Evolutionary conservation across 139 green algal genomes (phyloP).

Genomic region (Micromonas pusilla): DNA sequence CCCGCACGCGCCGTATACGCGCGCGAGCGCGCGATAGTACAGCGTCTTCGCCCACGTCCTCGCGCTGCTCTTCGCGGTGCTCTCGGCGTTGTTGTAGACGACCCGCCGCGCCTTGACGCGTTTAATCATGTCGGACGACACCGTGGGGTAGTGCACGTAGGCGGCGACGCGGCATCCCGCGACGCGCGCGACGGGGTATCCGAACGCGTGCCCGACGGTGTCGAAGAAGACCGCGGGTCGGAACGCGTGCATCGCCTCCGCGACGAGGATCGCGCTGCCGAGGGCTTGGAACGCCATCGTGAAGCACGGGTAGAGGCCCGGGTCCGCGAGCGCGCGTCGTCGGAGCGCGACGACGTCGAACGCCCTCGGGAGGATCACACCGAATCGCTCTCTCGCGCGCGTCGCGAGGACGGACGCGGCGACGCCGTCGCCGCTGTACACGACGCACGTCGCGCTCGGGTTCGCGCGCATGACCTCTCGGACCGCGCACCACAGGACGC

Average conservation of each 20-base stretch:
- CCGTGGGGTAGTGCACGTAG: constrained; percentile 93
- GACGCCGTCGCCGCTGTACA: constrained; percentile 60
- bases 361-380: constrained; percentile 22
- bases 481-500: constrained; percentile 81
- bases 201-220: constrained; percentile 87
- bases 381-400: constrained; percentile 54
- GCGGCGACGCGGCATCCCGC: constrained; percentile 54
- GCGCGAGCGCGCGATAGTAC: constrained; percentile 78
- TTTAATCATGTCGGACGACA: constrained; percentile 76
- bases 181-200: constrained; percentile 65
- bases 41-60: constrained; percentile 62
- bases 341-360: constrained; percentile 60
- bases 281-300: constrained; percentile 76
- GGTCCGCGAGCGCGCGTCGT: background rate
- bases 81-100: constrained; percentile 67
- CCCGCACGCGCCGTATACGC: constrained; percentile 59
- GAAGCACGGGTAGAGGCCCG: constrained; percentile 67
- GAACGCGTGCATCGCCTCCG: constrained; percentile 55
- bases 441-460: constrained; percentile 22
- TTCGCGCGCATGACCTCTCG: constrained; percentile 23
- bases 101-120: constrained; percentile 44
- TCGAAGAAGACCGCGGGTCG: constrained; percentile 80
- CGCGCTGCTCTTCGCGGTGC: constrained; percentile 40
- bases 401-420: constrained; percentile 41
- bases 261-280: constrained; percentile 56